Percentiles rank a stretch among this genome's conserved stretches.
These are phyloP conservation scores for Aquanectria penicillioides DNA, from an alignment of 2,329 filamentous ascomycete genomes.

Conservation along the genomic window DNA sequence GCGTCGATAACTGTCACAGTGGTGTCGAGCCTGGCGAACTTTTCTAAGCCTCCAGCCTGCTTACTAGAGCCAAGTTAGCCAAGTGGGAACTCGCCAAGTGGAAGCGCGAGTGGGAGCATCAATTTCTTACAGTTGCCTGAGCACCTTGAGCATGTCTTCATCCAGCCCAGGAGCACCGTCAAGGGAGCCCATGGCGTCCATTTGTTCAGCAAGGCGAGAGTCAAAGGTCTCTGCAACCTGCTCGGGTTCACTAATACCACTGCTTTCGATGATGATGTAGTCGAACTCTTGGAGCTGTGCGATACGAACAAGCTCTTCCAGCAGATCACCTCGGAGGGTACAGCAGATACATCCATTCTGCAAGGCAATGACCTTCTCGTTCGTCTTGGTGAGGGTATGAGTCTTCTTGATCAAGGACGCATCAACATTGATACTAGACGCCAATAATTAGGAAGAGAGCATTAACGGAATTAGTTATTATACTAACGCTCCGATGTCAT, in stretches of 20 bases:
- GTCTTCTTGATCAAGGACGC: slow-evolving; percentile 67
- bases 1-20: slow-evolving; percentile 79
- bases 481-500: slow-evolving; percentile 72
- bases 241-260: slow-evolving; percentile 77
- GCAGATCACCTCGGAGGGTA: slow-evolving; percentile 75
- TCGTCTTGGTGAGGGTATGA: slow-evolving; percentile 65
- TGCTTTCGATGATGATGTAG: slow-evolving; percentile 78
- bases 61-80: slow-evolving; percentile 44
- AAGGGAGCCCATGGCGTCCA: slow-evolving; percentile 47
- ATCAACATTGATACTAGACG: slow-evolving; percentile 69
- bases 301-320: slow-evolving; percentile 74
- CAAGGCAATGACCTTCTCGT: slow-evolving; percentile 73
- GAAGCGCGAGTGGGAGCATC: accelerated
- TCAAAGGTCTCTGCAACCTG: slow-evolving; percentile 81
- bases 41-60: slow-evolving; percentile 70
- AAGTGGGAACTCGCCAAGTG: too few species aligned
- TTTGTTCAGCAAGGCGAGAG: slow-evolving; percentile 60
- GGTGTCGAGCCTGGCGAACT: slow-evolving; percentile 74
- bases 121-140: slow-evolving; percentile 48
- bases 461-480: accelerated
- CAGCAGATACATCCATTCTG: slow-evolving; percentile 84
- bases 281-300: slow-evolving; percentile 71
- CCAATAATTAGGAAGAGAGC: neutral
- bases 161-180: slow-evolving; percentile 46
- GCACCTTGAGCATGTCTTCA: slow-evolving; percentile 46